Evolutionary conservation across 805 yeast genomes (phyloP).

Genomic region (Pichia nakasei): DNA sequence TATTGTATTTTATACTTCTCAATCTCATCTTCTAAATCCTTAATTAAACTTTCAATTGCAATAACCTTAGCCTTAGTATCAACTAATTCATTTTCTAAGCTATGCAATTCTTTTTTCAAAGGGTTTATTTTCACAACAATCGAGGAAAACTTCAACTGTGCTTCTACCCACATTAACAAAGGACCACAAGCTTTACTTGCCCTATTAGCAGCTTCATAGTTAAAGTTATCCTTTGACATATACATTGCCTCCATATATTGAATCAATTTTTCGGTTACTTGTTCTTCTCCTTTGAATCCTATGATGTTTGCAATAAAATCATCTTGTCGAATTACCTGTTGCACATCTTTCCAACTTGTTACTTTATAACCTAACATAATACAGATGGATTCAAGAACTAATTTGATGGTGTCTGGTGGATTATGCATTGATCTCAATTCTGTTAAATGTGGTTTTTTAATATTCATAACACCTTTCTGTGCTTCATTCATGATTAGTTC

Average conservation of each 20-base stretch:
- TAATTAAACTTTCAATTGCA: conserved; percentile 77
- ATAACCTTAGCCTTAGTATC: conserved; percentile 59
- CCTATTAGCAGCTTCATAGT: conserved; percentile 64
- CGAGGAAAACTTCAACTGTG: conserved; percentile 71
- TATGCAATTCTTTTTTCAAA: conserved; percentile 51
- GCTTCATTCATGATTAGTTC: conserved; percentile 86
- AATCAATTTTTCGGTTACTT: conserved; percentile 46
- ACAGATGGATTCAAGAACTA: conserved; percentile 85
- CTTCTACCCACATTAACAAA: conserved; percentile 75
- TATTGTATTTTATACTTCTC: conserved; percentile 59
- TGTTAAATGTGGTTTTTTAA: conserved; percentile 84
- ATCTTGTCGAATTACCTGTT: conserved; percentile 68
- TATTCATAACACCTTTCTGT: conserved; percentile 80
- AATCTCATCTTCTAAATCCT: conserved; percentile 62
- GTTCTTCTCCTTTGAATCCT: conserved; percentile 53
- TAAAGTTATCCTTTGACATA: conserved; percentile 55
- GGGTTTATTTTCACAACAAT: conserved; percentile 72
- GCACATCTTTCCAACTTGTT: conserved; percentile 73
- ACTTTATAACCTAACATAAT: conserved; percentile 65
- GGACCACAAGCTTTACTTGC: conserved; percentile 98
- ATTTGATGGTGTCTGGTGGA: conserved; percentile 82
- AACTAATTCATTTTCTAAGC: conserved; percentile 49
- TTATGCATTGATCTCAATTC: conserved; percentile 83
- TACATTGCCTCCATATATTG: conserved; percentile 50
- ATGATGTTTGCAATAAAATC: conserved; percentile 83